Percentiles rank a stretch among this genome's conserved stretches.
Evolutionary conservation across 2,329 filamentous ascomycete species (phyloP).

Genomic region (Apiospora aurea): DNA sequence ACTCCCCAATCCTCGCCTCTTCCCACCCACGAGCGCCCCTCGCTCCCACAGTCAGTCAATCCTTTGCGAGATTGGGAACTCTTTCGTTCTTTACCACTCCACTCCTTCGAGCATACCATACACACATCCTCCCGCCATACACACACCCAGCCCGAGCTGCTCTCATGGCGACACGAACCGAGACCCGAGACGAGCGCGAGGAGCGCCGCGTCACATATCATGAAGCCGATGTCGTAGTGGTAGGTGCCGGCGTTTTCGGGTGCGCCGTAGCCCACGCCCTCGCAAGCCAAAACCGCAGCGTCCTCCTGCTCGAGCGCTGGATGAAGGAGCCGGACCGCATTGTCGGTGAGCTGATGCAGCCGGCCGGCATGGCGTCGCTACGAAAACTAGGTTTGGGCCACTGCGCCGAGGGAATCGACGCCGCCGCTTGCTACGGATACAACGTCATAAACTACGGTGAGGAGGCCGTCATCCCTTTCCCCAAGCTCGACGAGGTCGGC

Average conservation of each 20-base stretch:
- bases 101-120: neutral
- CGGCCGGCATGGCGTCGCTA: slow-evolving; percentile 84
- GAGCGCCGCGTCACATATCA: slow-evolving; percentile 62
- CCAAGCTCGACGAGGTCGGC: slow-evolving; percentile 54
- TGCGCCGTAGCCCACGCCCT: slow-evolving; percentile 86
- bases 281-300: slow-evolving; percentile 87
- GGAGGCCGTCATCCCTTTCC: slow-evolving; percentile 80
- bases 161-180: slow-evolving; percentile 24
- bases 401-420: slow-evolving; percentile 89
- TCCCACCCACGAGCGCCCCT: neutral
- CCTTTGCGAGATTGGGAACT: neutral
- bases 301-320: slow-evolving; percentile 87
- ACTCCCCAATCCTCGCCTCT: neutral
- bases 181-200: slow-evolving; percentile 48
- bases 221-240: slow-evolving; percentile 84
- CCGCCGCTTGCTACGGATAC: slow-evolving; percentile 83
- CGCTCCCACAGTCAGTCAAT: neutral
- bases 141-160: slow-evolving; percentile 2
- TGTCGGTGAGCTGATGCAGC: slow-evolving; percentile 93
- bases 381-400: slow-evolving; percentile 80
- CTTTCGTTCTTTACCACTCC: neutral
- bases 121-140: neutral
- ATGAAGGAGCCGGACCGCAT: slow-evolving; percentile 95
- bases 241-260: slow-evolving; percentile 90
- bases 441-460: slow-evolving; percentile 83